Conservation (phyloP, 1,284 basidiomycete genomes). For the Naganishia liquefaciens region DNA sequence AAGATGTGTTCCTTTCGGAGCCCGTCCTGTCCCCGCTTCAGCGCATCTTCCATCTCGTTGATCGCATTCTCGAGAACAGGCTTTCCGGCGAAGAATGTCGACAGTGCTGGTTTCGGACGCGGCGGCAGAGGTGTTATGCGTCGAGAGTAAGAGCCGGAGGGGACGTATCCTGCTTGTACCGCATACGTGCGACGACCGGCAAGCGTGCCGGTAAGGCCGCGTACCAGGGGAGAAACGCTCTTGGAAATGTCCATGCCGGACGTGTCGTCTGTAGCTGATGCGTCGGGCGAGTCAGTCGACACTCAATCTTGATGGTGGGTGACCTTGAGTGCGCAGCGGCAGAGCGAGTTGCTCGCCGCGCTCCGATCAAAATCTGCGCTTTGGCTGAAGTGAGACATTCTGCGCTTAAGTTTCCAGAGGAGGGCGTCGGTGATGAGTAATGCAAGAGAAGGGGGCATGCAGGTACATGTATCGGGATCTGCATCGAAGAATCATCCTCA, state of each 20-base stretch:
- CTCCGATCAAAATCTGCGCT: slow-evolving; percentile 26
- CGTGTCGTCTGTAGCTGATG: too few species aligned
- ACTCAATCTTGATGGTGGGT: background rate
- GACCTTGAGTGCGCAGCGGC: too few species aligned
- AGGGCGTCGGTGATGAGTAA: slow-evolving; percentile 11
- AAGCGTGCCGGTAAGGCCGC: slow-evolving; percentile 1
- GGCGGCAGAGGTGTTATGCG: slow-evolving; percentile 37
- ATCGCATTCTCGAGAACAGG: slow-evolving; percentile 75
- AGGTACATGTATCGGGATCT: background rate
- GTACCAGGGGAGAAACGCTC: slow-evolving; percentile 1
- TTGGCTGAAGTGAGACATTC: slow-evolving; percentile 3
- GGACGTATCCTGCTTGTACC: slow-evolving; percentile 22
- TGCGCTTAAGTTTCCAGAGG: slow-evolving; percentile 9
- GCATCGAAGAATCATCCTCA: background rate
- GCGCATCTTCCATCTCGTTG: slow-evolving; percentile 66
- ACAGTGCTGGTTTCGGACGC: slow-evolving; percentile 58
- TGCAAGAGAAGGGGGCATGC: background rate
- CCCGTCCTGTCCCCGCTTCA: slow-evolving; percentile 61
- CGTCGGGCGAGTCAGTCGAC: background rate
- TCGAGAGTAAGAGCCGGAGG: slow-evolving; percentile 12
- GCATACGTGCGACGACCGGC: slow-evolving; percentile 13
- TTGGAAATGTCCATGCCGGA: slow-evolving; percentile 15
- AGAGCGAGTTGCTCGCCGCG: background rate
- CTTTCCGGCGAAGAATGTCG: slow-evolving; percentile 85
- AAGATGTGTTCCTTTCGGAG: slow-evolving; percentile 70